These are phyloP conservation scores for Fraxinus ornus DNA, from an alignment of 305 asterid genomes.

Conservation along the genomic window DNA sequence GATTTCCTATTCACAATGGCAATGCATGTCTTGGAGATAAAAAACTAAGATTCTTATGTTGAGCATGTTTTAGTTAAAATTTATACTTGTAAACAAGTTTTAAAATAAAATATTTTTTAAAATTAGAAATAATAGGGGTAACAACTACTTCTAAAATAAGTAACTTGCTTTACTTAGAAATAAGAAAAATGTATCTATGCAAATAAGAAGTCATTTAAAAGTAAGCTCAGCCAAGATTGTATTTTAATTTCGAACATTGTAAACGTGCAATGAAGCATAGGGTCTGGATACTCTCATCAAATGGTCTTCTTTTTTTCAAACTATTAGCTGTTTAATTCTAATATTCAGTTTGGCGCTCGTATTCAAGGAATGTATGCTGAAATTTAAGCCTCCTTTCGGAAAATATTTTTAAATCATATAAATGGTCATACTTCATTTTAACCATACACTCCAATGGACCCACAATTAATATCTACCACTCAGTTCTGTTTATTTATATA, in stretches of 20 bases:
- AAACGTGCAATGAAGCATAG: neutral
- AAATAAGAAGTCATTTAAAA: neutral
- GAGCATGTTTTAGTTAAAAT: too few species aligned
- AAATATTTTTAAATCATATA: neutral
- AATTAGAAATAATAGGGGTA: neutral
- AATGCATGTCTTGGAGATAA: neutral
- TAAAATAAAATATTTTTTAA: neutral
- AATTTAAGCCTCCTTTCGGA: neutral
- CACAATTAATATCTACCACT: neutral
- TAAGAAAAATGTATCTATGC: neutral
- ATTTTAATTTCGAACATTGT: neutral
- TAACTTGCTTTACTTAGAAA: neutral
- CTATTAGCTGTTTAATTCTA: neutral
- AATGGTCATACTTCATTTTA: neutral
- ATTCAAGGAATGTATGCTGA: constrained; percentile 2
- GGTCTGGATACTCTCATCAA: neutral
- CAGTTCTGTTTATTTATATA: neutral
- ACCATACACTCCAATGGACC: neutral
- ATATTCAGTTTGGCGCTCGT: constrained; percentile 20
- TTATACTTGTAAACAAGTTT: too few species aligned
- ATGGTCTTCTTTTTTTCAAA: neutral
- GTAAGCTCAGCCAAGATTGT: neutral
- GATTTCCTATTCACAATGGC: neutral
- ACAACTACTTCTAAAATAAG: neutral
- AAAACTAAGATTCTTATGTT: neutral